Percentiles rank a stretch among this genome's conserved stretches.
Evolutionary conservation across 352 stramenopile genomes (phyloP).

Genomic region (Pythium folliculosum): DNA sequence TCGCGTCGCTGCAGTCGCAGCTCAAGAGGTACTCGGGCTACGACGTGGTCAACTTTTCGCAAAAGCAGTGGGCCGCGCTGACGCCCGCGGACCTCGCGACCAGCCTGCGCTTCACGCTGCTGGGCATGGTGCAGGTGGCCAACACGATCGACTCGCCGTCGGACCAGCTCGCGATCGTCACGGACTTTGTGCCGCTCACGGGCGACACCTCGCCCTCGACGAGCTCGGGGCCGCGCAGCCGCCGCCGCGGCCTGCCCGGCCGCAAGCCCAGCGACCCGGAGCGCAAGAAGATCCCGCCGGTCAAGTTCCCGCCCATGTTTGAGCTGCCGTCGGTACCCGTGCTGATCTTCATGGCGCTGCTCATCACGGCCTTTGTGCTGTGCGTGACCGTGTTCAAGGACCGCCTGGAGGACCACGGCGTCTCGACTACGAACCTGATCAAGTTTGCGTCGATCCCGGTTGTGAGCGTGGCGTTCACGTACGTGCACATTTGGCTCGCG

Average conservation of each 20-base stretch:
- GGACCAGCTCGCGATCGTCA: slow-evolving; percentile 64
- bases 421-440: slow-evolving; percentile 65
- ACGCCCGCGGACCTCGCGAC: slow-evolving; percentile 65
- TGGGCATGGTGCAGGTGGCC: slow-evolving; percentile 86
- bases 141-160: slow-evolving; percentile 44
- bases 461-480: slow-evolving; percentile 92
- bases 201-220: slow-evolving; percentile 16
- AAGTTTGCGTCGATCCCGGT: slow-evolving; percentile 85
- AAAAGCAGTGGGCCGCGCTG: slow-evolving; percentile 57
- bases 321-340: slow-evolving; percentile 70
- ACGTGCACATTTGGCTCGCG: slow-evolving; percentile 95
- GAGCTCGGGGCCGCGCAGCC: slow-evolving; percentile 15
- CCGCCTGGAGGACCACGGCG: slow-evolving; percentile 49
- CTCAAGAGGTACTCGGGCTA: slow-evolving; percentile 63
- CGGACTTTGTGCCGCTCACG: slow-evolving; percentile 68
- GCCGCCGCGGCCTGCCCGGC: slow-evolving; percentile 1
- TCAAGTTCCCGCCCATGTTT: slow-evolving; percentile 84
- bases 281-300: slow-evolving; percentile 38
- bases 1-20: slow-evolving; percentile 48
- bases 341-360: slow-evolving; percentile 45
- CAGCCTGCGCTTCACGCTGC: slow-evolving; percentile 82
- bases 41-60: slow-evolving; percentile 70
- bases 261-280: slow-evolving; percentile 13
- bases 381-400: slow-evolving; percentile 80
- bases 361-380: slow-evolving; percentile 56